These are phyloP conservation scores for Paralagenidium karlingii DNA, from an alignment of 352 stramenopile species.

Conservation along the genomic window DNA sequence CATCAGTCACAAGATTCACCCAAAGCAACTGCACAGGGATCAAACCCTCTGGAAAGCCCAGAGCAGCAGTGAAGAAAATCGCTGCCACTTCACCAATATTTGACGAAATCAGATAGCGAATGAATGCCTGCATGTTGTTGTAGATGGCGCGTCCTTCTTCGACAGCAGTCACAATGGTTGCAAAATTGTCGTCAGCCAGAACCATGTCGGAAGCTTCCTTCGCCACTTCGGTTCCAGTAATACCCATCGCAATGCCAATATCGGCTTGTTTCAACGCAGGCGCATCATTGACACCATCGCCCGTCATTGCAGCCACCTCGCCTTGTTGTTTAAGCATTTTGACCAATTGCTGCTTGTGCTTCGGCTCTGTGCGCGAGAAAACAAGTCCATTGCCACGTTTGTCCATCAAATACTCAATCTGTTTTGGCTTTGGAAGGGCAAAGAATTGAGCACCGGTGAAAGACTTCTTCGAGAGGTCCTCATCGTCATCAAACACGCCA, in stretches of 20 bases:
- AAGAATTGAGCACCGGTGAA: slow-evolving; percentile 97
- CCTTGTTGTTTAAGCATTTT: slow-evolving; percentile 93
- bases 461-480: slow-evolving; percentile 81
- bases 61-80: slow-evolving; percentile 95
- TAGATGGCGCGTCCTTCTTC: slow-evolving; percentile 83
- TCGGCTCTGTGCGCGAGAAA: slow-evolving; percentile 96
- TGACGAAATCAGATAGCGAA: slow-evolving; percentile 97
- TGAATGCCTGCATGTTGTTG: slow-evolving; percentile 99
- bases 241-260: slow-evolving; percentile 98
- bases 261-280: slow-evolving; percentile 96
- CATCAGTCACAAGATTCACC: slow-evolving; percentile 99
- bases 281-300: slow-evolving; percentile 98
- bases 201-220: slow-evolving; percentile 98
- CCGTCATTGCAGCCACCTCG: slow-evolving; percentile 96
- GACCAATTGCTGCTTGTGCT: slow-evolving; percentile 95
- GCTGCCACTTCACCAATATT: slow-evolving; percentile 99
- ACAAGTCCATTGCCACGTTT: slow-evolving; percentile 84
- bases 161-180: slow-evolving; percentile 92
- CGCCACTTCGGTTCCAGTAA: slow-evolving; percentile 95
- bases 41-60: slow-evolving; percentile 94
- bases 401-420: slow-evolving; percentile 83
- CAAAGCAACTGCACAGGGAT: slow-evolving; percentile 98
- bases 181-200: slow-evolving; percentile 98
- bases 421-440: slow-evolving; percentile 79
- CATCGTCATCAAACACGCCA: slow-evolving; percentile 87